A percentile compares a stretch with the other conserved stretches of the same genome.
phyloP scores from a whole-genome alignment of 139 green algal genomes.

The Haematococcus sp. region DNA sequence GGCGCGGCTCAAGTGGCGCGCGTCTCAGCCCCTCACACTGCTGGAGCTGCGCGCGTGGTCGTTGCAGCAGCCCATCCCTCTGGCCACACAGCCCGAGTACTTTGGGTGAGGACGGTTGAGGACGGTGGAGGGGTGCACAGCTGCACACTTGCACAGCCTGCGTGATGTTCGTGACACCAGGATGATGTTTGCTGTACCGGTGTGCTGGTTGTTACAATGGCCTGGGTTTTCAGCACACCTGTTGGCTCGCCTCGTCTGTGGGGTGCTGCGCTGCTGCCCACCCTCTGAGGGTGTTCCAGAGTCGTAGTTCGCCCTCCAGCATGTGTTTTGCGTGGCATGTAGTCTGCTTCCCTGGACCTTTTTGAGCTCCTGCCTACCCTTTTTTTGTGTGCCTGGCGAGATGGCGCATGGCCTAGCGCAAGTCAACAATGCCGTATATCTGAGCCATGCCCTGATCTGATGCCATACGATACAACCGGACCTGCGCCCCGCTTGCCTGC shows the following conservation, averaged over 20 bases:
- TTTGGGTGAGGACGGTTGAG: neutral
- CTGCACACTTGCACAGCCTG: neutral
- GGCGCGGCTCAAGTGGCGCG: slow-evolving; percentile 53
- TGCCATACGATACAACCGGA: neutral
- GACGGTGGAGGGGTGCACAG: neutral
- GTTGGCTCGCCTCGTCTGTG: no score
- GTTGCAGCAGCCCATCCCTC: neutral
- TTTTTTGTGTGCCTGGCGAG: no score
- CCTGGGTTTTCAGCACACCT: no score
- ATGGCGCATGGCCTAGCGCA: no score
- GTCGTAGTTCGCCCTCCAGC: no score
- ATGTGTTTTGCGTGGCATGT: no score
- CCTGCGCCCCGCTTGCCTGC: neutral
- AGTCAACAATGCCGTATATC: neutral
- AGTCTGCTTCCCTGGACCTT: no score
- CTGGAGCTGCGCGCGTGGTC: slow-evolving; percentile 49
- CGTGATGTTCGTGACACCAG: neutral
- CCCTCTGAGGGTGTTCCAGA: no score
- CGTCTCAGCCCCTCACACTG: slow-evolving; percentile 58
- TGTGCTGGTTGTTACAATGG: no score
- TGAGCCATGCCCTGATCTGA: neutral
- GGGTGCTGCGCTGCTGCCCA: no score
- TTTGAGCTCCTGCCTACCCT: no score
- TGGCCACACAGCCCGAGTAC: neutral
- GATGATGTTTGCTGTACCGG: no score